Conservation (phyloP, 352 stramenopile species). For the Pythium brassicae region DNA sequence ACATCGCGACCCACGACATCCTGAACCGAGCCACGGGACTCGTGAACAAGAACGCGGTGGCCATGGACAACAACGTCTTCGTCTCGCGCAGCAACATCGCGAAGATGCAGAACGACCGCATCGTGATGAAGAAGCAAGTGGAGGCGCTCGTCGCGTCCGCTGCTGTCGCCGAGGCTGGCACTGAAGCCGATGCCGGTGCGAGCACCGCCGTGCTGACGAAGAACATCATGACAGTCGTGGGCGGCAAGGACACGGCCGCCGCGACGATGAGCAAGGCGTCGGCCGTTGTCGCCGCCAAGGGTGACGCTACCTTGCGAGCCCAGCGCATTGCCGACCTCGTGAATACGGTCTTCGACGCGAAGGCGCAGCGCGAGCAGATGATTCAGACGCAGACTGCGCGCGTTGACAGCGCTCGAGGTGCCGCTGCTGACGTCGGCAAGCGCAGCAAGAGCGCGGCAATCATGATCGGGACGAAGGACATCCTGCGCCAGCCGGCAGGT, state of each 20-base stretch:
- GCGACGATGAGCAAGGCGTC: slow-evolving; percentile 32
- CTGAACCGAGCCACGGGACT: slow-evolving; percentile 24
- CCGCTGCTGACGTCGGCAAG: too few species aligned
- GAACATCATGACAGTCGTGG: slow-evolving; percentile 15
- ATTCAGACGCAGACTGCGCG: slow-evolving; percentile 7
- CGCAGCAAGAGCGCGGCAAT: too few species aligned
- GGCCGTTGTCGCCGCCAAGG: slow-evolving; percentile 24
- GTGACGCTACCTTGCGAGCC: slow-evolving; percentile 8
- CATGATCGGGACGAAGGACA: slow-evolving; percentile 18
- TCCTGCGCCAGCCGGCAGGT: slow-evolving; percentile 20
- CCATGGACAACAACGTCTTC: slow-evolving; percentile 35
- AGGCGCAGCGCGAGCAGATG: slow-evolving; percentile 11
- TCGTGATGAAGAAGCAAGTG: slow-evolving; percentile 12
- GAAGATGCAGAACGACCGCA: slow-evolving; percentile 27
- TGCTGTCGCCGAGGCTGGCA: too few species aligned
- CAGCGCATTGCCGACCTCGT: slow-evolving; percentile 21
- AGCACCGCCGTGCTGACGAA: slow-evolving; percentile 10
- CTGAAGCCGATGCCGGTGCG: neutral
- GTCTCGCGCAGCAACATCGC: slow-evolving; percentile 28
- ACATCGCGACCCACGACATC: slow-evolving; percentile 17
- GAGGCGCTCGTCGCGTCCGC: neutral
- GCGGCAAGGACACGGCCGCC: slow-evolving; percentile 14
- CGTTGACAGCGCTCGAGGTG: slow-evolving; percentile 4
- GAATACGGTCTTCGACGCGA: slow-evolving; percentile 8
- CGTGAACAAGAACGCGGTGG: slow-evolving; percentile 38